Conservation (phyloP, 2,329 filamentous ascomycete species). For the Penicillium polonicum region DNA sequence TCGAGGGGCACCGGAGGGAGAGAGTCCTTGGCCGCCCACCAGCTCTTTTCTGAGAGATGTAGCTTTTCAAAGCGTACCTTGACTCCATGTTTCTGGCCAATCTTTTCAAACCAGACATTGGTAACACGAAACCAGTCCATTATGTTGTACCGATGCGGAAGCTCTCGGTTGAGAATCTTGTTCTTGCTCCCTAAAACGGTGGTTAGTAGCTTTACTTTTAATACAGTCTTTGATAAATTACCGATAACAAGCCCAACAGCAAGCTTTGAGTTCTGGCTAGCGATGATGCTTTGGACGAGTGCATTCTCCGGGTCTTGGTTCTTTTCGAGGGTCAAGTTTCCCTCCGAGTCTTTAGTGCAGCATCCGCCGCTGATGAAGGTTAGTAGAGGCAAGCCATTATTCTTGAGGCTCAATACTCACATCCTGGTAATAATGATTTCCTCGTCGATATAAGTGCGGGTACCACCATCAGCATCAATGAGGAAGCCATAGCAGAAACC, state of each 20-base stretch:
- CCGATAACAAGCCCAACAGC: slow-evolving; percentile 59
- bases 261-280: slow-evolving; percentile 48
- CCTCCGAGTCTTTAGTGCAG: slow-evolving; percentile 47
- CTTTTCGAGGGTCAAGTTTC: slow-evolving; percentile 47
- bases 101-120: slow-evolving; percentile 65
- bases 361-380: slow-evolving; percentile 52
- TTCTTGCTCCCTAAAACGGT: slow-evolving; percentile 52
- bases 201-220: slow-evolving; percentile 18
- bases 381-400: slow-evolving; percentile 12
- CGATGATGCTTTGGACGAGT: slow-evolving; percentile 44
- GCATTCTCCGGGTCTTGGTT: slow-evolving; percentile 51
- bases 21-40: slow-evolving; percentile 54
- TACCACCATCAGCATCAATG: slow-evolving; percentile 55
- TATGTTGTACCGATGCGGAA: slow-evolving; percentile 62
- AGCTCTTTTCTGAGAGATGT: slow-evolving; percentile 51
- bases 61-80: slow-evolving; percentile 68
- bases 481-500: slow-evolving; percentile 58
- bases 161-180: slow-evolving; percentile 46
- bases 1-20: slow-evolving; percentile 26
- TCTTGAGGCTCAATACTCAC: slow-evolving; percentile 40
- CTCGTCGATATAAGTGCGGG: slow-evolving; percentile 58
- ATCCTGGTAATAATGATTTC: slow-evolving; percentile 64
- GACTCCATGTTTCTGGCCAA: slow-evolving; percentile 44
- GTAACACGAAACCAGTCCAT: slow-evolving; percentile 69
- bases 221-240: slow-evolving; percentile 27